phyloP scores from a whole-genome alignment of 192 early-diverging fungal species.

The Coemansia erecta region DNA sequence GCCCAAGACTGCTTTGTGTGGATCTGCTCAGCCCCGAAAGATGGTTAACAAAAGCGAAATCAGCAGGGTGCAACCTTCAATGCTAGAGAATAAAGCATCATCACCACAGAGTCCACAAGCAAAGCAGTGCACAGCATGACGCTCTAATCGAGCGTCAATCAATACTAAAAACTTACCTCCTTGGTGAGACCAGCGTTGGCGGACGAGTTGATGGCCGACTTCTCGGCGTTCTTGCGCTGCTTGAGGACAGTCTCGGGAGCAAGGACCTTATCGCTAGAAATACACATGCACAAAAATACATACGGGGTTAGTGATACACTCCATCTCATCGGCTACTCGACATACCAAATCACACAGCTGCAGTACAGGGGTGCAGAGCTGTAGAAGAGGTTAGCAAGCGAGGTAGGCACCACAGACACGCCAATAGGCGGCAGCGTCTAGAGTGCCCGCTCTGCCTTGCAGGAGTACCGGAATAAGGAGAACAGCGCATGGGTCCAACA shows the following conservation, averaged over 20 bases:
- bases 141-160: no score
- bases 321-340: conserved; percentile 40
- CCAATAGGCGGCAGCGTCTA: not conserved
- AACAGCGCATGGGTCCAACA: not conserved
- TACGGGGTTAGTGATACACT: conserved; percentile 9
- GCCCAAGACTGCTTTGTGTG: not conserved
- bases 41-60: conserved; percentile 59
- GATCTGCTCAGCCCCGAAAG: conserved; percentile 77
- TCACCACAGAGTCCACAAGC: conserved; percentile 37
- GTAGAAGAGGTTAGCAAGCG: conserved; percentile 34
- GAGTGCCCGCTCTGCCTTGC: conserved; percentile 11
- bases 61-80: conserved; percentile 51
- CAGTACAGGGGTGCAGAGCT: not conserved
- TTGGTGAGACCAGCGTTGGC: conserved; percentile 46
- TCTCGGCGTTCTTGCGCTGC: conserved; percentile 77
- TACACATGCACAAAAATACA: not conserved
- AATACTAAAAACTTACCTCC: conserved; percentile 45
- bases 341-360: conserved; percentile 10
- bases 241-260: conserved; percentile 86
- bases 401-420: conserved; percentile 34
- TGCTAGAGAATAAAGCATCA: conserved; percentile 29
- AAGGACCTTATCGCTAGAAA: conserved; percentile 64
- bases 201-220: conserved; percentile 64
- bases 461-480: conserved; percentile 10
- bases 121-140: conserved; percentile 17